A percentile compares a stretch with the other conserved stretches of the same genome.
Evolutionary conservation across 2,329 filamentous ascomycete species (phyloP).

Genomic region (Orbilia ellipsospora): DNA sequence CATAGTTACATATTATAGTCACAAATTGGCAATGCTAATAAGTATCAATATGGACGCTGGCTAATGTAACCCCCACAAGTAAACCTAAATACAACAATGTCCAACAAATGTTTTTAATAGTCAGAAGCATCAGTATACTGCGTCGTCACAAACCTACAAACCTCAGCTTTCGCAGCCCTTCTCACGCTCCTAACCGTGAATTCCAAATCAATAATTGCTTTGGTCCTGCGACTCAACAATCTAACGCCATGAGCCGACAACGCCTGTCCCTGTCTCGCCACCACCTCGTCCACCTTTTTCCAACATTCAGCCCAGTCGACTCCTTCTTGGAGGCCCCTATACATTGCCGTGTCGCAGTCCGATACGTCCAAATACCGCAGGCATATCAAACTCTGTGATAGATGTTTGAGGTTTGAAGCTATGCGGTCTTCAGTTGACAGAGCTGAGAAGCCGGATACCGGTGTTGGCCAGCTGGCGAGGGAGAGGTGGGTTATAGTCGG

Average conservation of each 20-base stretch:
- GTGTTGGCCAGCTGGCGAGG: conserved; percentile 56
- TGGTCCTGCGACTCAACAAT: conserved; percentile 23
- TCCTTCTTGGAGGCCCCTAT: conserved; percentile 34
- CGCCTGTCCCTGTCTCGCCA: conserved; percentile 52
- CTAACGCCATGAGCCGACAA: conserved; percentile 36
- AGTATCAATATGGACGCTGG: conserved; percentile 2
- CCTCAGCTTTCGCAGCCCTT: conserved; percentile 25
- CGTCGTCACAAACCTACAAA: conserved; percentile 45
- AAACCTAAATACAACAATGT: background rate
- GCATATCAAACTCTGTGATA: conserved; percentile 56
- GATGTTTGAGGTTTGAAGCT: conserved; percentile 46
- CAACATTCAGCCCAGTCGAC: conserved; percentile 57
- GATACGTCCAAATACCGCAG: conserved; percentile 57
- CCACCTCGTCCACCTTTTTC: conserved; percentile 57
- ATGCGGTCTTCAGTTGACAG: conserved; percentile 10
- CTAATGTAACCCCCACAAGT: background rate
- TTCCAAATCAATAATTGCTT: conserved; percentile 28
- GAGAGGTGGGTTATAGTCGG: conserved; percentile 58
- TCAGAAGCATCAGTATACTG: conserved; percentile 14
- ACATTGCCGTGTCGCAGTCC: conserved; percentile 54
- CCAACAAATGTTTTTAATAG: conserved; percentile 1
- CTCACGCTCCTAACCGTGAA: conserved; percentile 18
- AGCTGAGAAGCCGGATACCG: conserved; percentile 28
- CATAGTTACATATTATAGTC: too few species aligned
- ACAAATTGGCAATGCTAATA: background rate